Evolutionary conservation across 2,329 filamentous ascomycete genomes (phyloP), one percentile per base, ranked within the genome.

Genomic region (Chrysoporthe deuterocubensis): DNA sequence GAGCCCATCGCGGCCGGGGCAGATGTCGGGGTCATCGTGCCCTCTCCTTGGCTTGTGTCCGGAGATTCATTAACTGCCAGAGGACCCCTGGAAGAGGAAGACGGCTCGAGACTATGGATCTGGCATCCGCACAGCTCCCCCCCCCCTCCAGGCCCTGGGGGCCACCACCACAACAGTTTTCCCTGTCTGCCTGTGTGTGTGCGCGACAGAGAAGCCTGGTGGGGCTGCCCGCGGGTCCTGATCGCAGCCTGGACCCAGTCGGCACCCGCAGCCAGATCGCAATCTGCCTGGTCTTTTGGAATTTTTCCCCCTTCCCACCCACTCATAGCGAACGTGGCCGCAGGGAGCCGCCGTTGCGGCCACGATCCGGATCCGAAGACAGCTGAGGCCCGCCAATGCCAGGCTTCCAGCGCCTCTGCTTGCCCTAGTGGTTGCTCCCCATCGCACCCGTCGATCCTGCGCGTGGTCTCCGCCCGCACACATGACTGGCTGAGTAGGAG

Each of bases 81-180:
- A 54, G 26, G 50, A 5, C 26, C 50, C 50, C 50, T 32, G 50
- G 16, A 54, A 32, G 16, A 32, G 50, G 50, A 54, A 14, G 32
- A 54, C 50, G 50, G 50, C 50, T 26, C 50, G 50, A 54, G 50
- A 21, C 50, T 54, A 54, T 54, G 26, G 11, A 54, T 34, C 50
- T 54, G 50, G 26, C 50, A 32, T 8, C 21, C 26, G 26, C 21
- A 34, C 50, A 54, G 50, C 50, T 54, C 50, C 50, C 50, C 14
- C 50, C 14, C 50, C 26, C 26, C 26, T 26, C 26, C 26, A 34
- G 50, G 11, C 32, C 11, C 11, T 32, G 50, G 32, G 50, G 50
- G 3, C 26, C 11, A 16, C 50, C 11, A 54, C 32, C 21, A 16
- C 4, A 21, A 52, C 48, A n/a, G n/a, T 1, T 21, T 26, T 11